Base-by-base conservation (phyloP, 73 alveolate genomes). In the Paramecium octaurelia region DNA sequence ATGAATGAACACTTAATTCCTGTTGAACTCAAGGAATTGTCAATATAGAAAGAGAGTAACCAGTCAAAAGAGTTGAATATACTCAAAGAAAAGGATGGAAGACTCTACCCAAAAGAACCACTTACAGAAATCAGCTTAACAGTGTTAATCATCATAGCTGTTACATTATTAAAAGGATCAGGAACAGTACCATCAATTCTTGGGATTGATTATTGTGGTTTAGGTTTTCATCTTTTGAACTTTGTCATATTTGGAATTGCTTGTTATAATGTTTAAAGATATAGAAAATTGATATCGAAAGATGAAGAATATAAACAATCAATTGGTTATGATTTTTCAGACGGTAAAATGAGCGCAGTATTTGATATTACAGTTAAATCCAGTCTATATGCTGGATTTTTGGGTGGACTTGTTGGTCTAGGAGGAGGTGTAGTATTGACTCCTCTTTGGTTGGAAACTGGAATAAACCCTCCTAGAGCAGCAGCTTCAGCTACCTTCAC, bases 401-500 rank as follows among this genome's bases (percentile, higher is more conserved):
- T 80, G 6, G 91, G 97, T 2, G 98, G 98, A 11, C 83, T 93
- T 11, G 96, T 95, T 34, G 98, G 98, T 43, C 92, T 96, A 29
- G 98, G 98, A 48, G 98, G 98, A 10, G 98, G 98, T 11, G 96
- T 96, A 20, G 96, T 96, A 59, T 76, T 96, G 84, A 95, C 96
- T 4, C 98, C 98, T 46, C 92, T 96, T 44, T 75, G 93, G 92
- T 92, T 96, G 59, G 94, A 83, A 60, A 80, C 95, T n/a, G 98
- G 98, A 38, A 91, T 96, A 31, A 92, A 88, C 40, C 97, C 98
- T 43, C 93, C 94, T 83, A 97, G 95, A 46, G 94, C 97, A 21
- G 95, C 98, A 7, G 98, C 96, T 24, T 95, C 98, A 29, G 94
- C 98, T 21, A 93, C 95, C 76, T 95, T 95, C 87, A 88, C 93